Percentiles rank a stretch among this genome's conserved stretches.
Evolutionary conservation across 371 early-diverging fungal species (phyloP).

Genomic region (Mortierella sp.): DNA sequence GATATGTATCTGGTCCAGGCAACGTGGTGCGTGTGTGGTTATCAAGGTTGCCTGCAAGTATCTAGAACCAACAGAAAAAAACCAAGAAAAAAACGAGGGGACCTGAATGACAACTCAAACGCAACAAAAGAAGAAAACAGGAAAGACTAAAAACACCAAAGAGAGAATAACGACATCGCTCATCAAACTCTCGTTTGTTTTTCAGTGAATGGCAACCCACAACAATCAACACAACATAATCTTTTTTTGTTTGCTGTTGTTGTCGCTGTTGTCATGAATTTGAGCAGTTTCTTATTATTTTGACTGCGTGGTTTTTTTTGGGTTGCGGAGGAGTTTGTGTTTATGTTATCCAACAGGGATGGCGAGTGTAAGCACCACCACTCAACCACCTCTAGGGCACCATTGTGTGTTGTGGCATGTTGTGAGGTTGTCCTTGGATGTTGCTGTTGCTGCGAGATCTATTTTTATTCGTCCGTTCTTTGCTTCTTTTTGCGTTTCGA

Average conservation of each 20-base stretch:
- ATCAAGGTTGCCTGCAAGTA: background rate
- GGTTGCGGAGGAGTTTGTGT: background rate
- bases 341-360: background rate
- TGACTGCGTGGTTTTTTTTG: background rate
- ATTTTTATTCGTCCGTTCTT: constrained; percentile 10
- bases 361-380: background rate
- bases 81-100: background rate
- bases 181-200: background rate
- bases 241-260: background rate
- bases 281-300: constrained; percentile 2
- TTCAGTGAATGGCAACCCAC: background rate
- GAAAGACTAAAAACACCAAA: background rate
- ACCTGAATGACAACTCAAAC: background rate
- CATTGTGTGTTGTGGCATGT: background rate
- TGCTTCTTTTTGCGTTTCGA: background rate
- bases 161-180: background rate
- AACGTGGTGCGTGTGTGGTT: constrained; percentile 2
- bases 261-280: background rate
- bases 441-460: background rate
- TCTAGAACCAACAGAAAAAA: background rate
- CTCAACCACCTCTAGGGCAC: background rate
- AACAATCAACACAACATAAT: background rate
- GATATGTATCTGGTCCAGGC: background rate
- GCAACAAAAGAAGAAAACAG: background rate
- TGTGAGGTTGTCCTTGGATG: too few species aligned